Evolutionary conservation across 306 rosid species (phyloP).

Genomic region (Trifolium dubium): DNA sequence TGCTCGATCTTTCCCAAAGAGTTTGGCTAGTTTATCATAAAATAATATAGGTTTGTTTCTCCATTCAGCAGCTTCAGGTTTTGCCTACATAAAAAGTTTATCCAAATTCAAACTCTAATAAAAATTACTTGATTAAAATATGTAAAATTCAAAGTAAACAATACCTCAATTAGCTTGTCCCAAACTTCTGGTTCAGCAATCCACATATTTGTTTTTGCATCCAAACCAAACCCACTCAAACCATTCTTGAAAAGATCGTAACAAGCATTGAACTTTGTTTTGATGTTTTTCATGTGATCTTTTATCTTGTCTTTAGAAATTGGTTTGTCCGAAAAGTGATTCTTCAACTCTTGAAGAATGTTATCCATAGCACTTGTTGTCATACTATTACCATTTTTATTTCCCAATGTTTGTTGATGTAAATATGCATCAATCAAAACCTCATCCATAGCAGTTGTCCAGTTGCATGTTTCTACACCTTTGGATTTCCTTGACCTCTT

Average conservation of each 20-base stretch:
- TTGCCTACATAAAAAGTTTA: neutral
- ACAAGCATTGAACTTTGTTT: constrained; percentile 17
- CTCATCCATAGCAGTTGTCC: neutral
- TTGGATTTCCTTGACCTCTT: no score
- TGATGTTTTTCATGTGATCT: neutral
- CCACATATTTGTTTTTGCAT: neutral
- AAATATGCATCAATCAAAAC: constrained; percentile 12
- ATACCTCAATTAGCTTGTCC: neutral
- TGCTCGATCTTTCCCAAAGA: constrained; percentile 7
- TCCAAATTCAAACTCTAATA: no score
- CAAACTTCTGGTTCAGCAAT: neutral
- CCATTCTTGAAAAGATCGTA: constrained; percentile 16
- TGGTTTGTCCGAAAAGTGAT: neutral
- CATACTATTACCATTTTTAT: neutral
- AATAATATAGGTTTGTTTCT: neutral
- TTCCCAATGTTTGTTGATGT: neutral
- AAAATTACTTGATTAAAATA: no score
- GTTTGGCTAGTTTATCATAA: constrained; percentile 8
- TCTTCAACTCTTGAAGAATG: constrained; percentile 1
- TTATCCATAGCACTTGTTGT: neutral
- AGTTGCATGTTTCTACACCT: no score
- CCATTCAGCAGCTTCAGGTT: neutral
- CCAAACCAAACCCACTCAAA: neutral
- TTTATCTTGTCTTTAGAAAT: constrained; percentile 8
- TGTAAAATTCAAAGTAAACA: neutral